Conservation (phyloP, 345 rosid species). For the Salix arbutifolia region DNA sequence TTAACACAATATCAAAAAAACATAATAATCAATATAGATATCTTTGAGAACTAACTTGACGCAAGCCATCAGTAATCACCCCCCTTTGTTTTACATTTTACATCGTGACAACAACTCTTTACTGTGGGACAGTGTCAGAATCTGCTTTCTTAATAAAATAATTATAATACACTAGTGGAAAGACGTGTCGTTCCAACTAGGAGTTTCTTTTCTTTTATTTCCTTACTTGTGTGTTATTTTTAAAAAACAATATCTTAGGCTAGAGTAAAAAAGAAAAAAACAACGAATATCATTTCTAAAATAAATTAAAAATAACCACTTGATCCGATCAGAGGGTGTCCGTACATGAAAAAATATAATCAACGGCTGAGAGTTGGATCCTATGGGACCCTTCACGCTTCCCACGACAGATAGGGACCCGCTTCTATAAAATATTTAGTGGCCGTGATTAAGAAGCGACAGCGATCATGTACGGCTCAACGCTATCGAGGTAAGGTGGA, state of each 20-base stretch:
- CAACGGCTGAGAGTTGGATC: constrained; percentile 4
- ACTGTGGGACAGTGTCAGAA: not conserved
- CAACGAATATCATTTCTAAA: not conserved
- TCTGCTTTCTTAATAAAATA: no score
- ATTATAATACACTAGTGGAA: no score
- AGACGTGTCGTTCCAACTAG: not conserved
- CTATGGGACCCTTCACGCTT: constrained; percentile 1
- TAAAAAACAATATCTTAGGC: no score
- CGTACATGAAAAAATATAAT: constrained; percentile 3
- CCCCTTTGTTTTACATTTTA: no score
- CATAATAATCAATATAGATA: no score
- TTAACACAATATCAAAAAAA: no score
- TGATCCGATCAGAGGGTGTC: not conserved
- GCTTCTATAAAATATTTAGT: not conserved
- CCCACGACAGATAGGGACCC: not conserved
- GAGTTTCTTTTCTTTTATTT: not conserved
- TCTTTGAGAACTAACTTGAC: no score
- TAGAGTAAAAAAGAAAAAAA: not conserved
- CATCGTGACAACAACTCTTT: not conserved
- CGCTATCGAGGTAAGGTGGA: not conserved
- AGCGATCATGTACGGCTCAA: constrained; percentile 21
- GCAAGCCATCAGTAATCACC: no score
- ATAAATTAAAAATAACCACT: not conserved
- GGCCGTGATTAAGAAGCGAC: constrained; percentile 12
- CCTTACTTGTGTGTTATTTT: rapidly evolving